Base-by-base conservation (phyloP, 2,329 filamentous ascomycete genomes). In the Madurella mycetomatis region DNA sequence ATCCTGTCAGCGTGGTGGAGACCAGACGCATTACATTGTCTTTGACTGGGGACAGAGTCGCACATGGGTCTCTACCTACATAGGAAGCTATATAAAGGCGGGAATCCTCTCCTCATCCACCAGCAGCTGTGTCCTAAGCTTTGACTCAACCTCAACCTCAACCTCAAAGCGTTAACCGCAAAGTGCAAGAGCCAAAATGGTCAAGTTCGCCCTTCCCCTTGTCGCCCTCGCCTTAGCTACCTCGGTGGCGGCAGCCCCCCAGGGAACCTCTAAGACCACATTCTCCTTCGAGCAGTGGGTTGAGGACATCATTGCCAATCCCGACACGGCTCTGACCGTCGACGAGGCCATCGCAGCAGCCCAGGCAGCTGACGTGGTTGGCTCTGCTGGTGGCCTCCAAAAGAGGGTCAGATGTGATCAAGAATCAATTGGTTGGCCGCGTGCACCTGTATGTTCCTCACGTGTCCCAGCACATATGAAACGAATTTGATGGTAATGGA, bases 261-360 rank as follows among this genome's bases (percentile, higher is more conserved):
- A 41, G 11, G 41, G 17, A 8, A 39, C 44, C 44, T 31, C 44
- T 39, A 12, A 8, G 13, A 53, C 51, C 40, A 42, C 40, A 40
- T 53, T 53, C 51, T 53, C 51, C 31, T 53, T 53, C 32, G 31
- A 16, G n/a, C 18, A 48, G 34, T 53, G 45, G 51, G 51, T 53
- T 12, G 51, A 53, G 45, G 51, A 53, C 32, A 43, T 53, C 32
- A 53, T 53, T 34, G 40, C 51, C 31, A 37, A 49, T 45, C 51
- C 51, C 45, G 40, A 53, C 18, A 53, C 40, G 31, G 51, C 45
- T 40, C 51, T 53, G 12, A 39, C 51, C 12, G 17, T 18, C 17
- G 51, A 53, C n/a, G 39, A 53, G 41, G 51, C 51, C 34, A 9
- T 51, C 41, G 49, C 17, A 15, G 49, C 41, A 1, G 49, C 49